Conservation (phyloP, 768 basidiomycete genomes). For the Boletus coccyginus region DNA sequence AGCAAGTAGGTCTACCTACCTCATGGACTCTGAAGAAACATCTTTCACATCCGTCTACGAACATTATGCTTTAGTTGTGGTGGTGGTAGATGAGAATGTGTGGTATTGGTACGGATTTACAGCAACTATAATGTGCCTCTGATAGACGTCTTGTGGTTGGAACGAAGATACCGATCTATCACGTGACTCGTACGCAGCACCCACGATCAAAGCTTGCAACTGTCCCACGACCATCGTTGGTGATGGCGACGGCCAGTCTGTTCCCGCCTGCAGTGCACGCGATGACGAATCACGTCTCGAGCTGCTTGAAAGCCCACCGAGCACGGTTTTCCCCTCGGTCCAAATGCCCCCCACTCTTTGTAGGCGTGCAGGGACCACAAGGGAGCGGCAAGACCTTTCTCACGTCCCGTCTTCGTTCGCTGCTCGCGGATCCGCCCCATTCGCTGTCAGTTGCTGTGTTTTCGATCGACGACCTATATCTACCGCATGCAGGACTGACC, state of each 20-base stretch:
- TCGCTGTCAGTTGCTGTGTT: constrained; percentile 58
- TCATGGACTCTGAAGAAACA: constrained; percentile 3
- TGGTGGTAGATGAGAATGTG: constrained; percentile 18
- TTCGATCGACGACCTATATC: constrained; percentile 86
- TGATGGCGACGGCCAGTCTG: constrained; percentile 14
- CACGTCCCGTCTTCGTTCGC: constrained; percentile 51
- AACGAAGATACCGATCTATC: constrained; percentile 2
- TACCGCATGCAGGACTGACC: constrained; percentile 61
- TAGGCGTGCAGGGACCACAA: constrained; percentile 91
- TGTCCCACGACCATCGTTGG: not conserved
- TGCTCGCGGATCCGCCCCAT: constrained; percentile 44
- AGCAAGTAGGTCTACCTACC: constrained; percentile 36
- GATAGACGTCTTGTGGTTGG: constrained; percentile 3
- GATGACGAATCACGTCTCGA: constrained; percentile 40
- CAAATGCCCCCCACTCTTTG: constrained; percentile 59
- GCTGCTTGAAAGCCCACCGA: constrained; percentile 34
- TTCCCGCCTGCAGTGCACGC: constrained; percentile 34
- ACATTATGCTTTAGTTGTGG: constrained; percentile 11
- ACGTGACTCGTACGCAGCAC: constrained; percentile 10
- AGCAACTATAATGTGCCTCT: constrained; percentile 22
- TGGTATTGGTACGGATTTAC: constrained; percentile 30
- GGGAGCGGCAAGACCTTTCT: constrained; percentile 91
- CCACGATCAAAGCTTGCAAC: not conserved
- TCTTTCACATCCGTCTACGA: constrained; percentile 7
- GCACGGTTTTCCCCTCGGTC: constrained; percentile 9